These are phyloP conservation scores for Paraglomus occultum DNA, from an alignment of 192 early-diverging fungal genomes.

Conservation along the genomic window DNA sequence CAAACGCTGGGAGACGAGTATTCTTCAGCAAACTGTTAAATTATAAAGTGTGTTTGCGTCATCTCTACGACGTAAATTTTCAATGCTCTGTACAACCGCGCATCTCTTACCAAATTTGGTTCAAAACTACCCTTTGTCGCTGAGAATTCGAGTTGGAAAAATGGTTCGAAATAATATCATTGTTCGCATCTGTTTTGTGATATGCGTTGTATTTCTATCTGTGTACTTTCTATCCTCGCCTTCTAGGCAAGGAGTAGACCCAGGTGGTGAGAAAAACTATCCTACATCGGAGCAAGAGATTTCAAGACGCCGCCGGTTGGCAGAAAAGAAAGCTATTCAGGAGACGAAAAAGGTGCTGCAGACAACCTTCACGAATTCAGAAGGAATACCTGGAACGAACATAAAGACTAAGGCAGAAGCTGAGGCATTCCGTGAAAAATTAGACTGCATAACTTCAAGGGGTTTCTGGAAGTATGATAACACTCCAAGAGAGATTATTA, in stretches of 20 bases:
- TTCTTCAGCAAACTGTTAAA: no score
- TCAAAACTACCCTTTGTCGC: no score
- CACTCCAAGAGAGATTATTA: constrained; percentile 10
- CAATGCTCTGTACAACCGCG: no score
- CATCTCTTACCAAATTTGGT: no score
- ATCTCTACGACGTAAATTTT: no score
- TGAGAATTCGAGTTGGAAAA: no score
- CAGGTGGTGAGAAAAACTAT: background rate
- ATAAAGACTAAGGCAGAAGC: background rate
- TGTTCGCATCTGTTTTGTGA: background rate
- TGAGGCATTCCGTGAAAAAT: background rate
- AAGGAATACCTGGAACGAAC: background rate
- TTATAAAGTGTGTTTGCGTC: no score
- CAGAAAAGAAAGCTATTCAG: background rate
- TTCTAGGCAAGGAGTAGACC: background rate
- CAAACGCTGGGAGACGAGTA: no score
- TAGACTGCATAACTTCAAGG: constrained; percentile 4
- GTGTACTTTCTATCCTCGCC: constrained; percentile 10
- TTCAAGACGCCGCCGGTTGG: background rate
- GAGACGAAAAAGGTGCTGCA: background rate
- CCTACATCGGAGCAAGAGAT: background rate
- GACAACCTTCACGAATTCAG: background rate
- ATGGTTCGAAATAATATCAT: no score
- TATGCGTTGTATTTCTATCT: constrained; percentile 5
- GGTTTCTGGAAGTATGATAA: constrained; percentile 11